Evolutionary conservation across 768 basidiomycete genomes (phyloP).

Genomic region (Kwoniella dejecticola): DNA sequence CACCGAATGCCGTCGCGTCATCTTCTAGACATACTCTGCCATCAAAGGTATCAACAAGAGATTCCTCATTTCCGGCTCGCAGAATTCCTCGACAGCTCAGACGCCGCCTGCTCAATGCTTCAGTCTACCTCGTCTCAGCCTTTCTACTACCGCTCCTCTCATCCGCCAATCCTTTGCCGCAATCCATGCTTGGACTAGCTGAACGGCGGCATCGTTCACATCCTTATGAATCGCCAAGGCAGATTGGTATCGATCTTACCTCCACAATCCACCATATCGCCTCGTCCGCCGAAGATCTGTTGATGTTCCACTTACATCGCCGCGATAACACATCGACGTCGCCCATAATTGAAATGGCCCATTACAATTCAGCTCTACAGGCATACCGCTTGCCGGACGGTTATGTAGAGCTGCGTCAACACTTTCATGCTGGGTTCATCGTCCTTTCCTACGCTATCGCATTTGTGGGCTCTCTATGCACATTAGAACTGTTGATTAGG

Average conservation of each 20-base stretch:
- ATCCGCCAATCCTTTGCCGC: conserved; percentile 24
- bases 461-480: conserved; percentile 54
- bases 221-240: not conserved
- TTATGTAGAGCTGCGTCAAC: conserved; percentile 44
- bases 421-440: conserved; percentile 51
- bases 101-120: conserved; percentile 1
- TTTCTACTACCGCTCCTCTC: conserved; percentile 37
- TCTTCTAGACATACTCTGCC: conserved; percentile 19
- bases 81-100: conserved; percentile 1
- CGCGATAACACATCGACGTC: not conserved
- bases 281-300: not conserved
- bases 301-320: not conserved
- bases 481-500: conserved; percentile 54
- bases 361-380: conserved; percentile 1
- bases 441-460: conserved; percentile 52
- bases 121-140: conserved; percentile 22
- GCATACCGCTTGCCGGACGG: conserved; percentile 33
- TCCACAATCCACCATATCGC: not conserved
- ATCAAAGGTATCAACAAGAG: not conserved
- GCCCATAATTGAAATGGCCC: conserved; percentile 4
- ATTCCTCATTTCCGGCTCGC: conserved; percentile 2
- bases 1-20: conserved; percentile 11
- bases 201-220: conserved; percentile 4
- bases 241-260: not conserved
- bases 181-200: not conserved